These are phyloP conservation scores for Pleurotus cornucopiae DNA, from an alignment of 768 basidiomycete genomes.

Conservation along the genomic window DNA sequence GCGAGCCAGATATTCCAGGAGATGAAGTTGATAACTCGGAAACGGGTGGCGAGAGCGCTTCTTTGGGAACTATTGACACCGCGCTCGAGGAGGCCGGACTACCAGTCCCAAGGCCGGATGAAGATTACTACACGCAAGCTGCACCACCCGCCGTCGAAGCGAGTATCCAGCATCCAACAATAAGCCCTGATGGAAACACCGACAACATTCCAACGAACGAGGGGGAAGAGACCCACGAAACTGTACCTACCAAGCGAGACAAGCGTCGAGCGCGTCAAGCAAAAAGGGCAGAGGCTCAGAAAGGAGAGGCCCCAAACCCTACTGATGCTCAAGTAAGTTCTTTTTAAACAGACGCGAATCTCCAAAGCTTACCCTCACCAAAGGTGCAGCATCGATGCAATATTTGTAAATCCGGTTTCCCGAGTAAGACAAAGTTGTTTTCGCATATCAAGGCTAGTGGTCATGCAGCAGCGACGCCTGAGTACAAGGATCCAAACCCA, in stretches of 20 bases:
- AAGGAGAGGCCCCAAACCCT: conserved; percentile 12
- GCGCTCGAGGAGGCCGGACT: too few species aligned
- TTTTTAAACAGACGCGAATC: neutral
- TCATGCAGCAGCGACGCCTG: conserved; percentile 54
- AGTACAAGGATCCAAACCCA: conserved; percentile 19
- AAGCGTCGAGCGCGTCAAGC: conserved; percentile 75
- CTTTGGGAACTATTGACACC: too few species aligned
- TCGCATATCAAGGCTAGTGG: conserved; percentile 65
- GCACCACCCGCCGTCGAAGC: too few species aligned
- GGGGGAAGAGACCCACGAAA: conserved; percentile 1
- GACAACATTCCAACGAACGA: conserved; percentile 9
- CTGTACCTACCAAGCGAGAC: conserved; percentile 65
- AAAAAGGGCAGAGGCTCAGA: conserved; percentile 47
- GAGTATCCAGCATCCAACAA: neutral
- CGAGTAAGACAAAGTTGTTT: conserved; percentile 73
- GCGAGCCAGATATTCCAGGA: neutral
- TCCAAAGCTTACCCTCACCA: neutral
- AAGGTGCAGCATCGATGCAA: conserved; percentile 50
- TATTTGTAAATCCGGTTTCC: conserved; percentile 58
- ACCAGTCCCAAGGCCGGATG: too few species aligned
- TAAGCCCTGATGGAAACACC: neutral
- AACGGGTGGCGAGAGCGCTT: too few species aligned
- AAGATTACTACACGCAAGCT: too few species aligned
- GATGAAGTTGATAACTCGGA: too few species aligned
- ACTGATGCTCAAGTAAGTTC: conserved; percentile 18